Evolutionary conservation across 768 basidiomycete genomes (phyloP), one percentile per base, ranked within the genome.

Genomic region (Strobilomyces dryophilus): DNA sequence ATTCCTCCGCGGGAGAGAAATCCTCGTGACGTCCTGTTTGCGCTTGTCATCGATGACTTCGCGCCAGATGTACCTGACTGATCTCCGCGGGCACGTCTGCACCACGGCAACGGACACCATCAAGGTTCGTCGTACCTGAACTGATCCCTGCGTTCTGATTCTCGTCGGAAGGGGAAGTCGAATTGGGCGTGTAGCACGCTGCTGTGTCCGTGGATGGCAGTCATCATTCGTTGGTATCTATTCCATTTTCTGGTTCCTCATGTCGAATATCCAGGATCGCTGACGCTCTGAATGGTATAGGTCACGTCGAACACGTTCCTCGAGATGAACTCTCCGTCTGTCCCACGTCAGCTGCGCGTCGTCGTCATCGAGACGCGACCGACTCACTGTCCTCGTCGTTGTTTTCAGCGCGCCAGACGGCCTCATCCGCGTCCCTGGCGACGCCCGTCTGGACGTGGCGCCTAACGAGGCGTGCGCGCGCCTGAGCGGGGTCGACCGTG

Each of bases 391-490:
- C 87, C 53, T 80, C 77, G 69, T 91, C 89, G 58, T 92, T 93
- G 55, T 84, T 77, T 52, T 82, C 78, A n/a, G 88, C 84, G 52
- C 90, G 79, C 80, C 79, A 80, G 11, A 74, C 57, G 0, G 87
- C 92, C 61, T 87, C 84, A 26, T 81, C 78, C 65, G 69, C 59
- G 61, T 84, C 78, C 59, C 74, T 79, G 9, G 86, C 80, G 11
- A 95, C 81, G 0, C 91, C 90, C 32, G 83, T 92, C 42, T 74
- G 66, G n/a, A 93, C 79, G 65, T 95, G 92, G 29, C 93, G 75
- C 54, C 74, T 78, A 4, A 89, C 76, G 11, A 95, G 67, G 42
- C 92, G 75, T 35, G 69, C 61, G 58, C 74, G 76, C 1, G 86
- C 90, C 54, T 79, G 77, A 10, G 70, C 72, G 14, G 74, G 60